Conservation (phyloP, 495 filamentous ascomycete species). For the Neurospora sp. region DNA sequence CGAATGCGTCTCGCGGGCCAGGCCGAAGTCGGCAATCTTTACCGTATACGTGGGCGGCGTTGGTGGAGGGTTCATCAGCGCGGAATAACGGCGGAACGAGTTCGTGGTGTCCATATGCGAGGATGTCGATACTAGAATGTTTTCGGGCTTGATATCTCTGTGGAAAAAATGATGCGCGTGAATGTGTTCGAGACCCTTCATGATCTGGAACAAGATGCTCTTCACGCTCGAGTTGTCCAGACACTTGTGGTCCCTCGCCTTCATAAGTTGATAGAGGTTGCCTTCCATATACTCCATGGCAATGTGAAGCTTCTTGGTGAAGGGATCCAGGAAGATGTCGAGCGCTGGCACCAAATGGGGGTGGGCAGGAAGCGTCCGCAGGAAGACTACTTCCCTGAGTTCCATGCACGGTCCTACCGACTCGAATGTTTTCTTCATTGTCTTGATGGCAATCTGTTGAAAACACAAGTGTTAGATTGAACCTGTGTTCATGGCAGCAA, state of each 20-base stretch:
- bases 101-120: conserved; percentile 65
- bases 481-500: not conserved
- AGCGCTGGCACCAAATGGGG: conserved; percentile 90
- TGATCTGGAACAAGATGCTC: conserved; percentile 94
- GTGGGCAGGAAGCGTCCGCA: conserved; percentile 78
- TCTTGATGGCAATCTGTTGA: conserved; percentile 90
- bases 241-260: conserved; percentile 87
- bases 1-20: conserved; percentile 95
- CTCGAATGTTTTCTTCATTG: conserved; percentile 99
- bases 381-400: conserved; percentile 91
- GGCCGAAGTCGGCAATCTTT: conserved; percentile 97
- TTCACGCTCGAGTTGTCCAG: conserved; percentile 89
- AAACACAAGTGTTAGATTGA: not conserved
- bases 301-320: conserved; percentile 92
- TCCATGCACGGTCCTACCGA: conserved; percentile 83
- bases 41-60: conserved; percentile 91
- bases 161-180: conserved; percentile 98
- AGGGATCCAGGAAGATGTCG: conserved; percentile 97
- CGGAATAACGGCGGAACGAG: conserved; percentile 83
- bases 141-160: conserved; percentile 98
- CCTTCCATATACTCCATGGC: conserved; percentile 99
- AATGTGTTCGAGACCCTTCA: conserved; percentile 92
- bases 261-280: conserved; percentile 98
- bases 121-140: conserved; percentile 94
- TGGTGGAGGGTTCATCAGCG: conserved; percentile 85